Evolutionary conservation across 2,329 filamentous ascomycete genomes (phyloP).

Genomic region (Cytospora schulzeri): DNA sequence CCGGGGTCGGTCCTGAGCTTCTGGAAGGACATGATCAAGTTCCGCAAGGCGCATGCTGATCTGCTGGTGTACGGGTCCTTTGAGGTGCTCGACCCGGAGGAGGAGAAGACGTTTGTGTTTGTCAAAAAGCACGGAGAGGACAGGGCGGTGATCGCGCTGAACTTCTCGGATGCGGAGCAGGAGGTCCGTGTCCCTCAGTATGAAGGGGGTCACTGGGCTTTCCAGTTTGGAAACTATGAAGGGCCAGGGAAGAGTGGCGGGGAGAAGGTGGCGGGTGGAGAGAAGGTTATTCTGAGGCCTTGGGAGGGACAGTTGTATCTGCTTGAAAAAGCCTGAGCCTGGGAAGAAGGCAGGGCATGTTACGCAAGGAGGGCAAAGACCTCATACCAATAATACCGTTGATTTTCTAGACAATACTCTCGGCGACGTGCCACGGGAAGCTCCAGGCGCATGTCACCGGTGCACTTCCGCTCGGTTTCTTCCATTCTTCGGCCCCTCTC

Average conservation of each 20-base stretch:
- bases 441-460: neutral
- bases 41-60: slow-evolving; percentile 58
- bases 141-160: slow-evolving; percentile 42
- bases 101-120: slow-evolving; percentile 49
- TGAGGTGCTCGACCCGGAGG: slow-evolving; percentile 51
- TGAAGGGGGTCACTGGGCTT: slow-evolving; percentile 26
- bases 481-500: neutral
- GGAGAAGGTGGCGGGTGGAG: slow-evolving; percentile 11
- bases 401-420: neutral
- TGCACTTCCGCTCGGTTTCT: neutral
- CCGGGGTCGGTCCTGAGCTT: slow-evolving; percentile 57
- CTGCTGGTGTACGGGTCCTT: slow-evolving; percentile 65
- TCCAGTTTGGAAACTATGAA: slow-evolving; percentile 37
- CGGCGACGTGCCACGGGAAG: neutral
- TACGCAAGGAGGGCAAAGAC: neutral
- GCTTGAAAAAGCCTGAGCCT: slow-evolving; percentile 13
- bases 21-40: slow-evolving; percentile 58
- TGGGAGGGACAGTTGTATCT: slow-evolving; percentile 42
- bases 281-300: slow-evolving; percentile 33
- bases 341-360: neutral
- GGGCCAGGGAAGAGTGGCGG: slow-evolving; percentile 13
- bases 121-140: slow-evolving; percentile 39
- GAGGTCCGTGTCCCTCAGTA: slow-evolving; percentile 32
- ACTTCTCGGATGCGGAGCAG: slow-evolving; percentile 46
- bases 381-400: neutral